A percentile compares a stretch with the other conserved stretches of the same genome.
These are phyloP conservation scores for Rhododendron ferrugineum DNA, from an alignment of 148 eudicot genomes.

Conservation along the genomic window DNA sequence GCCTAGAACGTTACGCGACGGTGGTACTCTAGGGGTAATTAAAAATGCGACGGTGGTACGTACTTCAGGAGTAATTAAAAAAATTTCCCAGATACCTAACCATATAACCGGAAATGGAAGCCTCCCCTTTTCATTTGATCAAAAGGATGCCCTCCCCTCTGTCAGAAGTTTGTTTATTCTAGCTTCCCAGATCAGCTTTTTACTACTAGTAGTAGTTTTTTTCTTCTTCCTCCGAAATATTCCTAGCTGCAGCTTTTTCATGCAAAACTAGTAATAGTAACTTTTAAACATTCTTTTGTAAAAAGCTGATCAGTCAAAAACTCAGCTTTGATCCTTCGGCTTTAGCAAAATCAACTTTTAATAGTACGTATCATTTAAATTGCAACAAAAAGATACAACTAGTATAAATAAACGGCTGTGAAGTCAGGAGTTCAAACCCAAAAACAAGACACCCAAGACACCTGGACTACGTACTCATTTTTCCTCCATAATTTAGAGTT, in stretches of 20 bases:
- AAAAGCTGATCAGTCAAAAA: neutral
- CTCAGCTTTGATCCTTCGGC: neutral
- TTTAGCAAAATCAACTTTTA: neutral
- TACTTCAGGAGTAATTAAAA: too few relatives aligned
- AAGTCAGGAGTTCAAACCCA: neutral
- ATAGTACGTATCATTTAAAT: neutral
- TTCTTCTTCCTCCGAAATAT: neutral
- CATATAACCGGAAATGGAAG: neutral
- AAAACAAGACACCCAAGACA: neutral
- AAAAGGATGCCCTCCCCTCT: neutral
- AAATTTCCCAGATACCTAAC: neutral
- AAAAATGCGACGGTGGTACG: too few relatives aligned
- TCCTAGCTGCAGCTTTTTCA: neutral
- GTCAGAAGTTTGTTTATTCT: neutral
- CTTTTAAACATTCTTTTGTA: neutral
- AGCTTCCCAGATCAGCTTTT: neutral
- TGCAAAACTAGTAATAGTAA: neutral
- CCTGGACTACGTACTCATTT: neutral
- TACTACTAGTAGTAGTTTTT: neutral
- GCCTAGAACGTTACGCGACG: too few relatives aligned
- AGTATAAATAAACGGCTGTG: neutral
- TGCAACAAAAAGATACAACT: neutral
- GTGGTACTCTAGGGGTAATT: neutral
- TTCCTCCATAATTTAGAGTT: neutral
- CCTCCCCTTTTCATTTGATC: neutral